A percentile compares a stretch with the other conserved stretches of the same genome.
These are phyloP conservation scores for Exophiala sp. DNA, from an alignment of 2,329 filamentous ascomycete genomes.

Conservation along the genomic window DNA sequence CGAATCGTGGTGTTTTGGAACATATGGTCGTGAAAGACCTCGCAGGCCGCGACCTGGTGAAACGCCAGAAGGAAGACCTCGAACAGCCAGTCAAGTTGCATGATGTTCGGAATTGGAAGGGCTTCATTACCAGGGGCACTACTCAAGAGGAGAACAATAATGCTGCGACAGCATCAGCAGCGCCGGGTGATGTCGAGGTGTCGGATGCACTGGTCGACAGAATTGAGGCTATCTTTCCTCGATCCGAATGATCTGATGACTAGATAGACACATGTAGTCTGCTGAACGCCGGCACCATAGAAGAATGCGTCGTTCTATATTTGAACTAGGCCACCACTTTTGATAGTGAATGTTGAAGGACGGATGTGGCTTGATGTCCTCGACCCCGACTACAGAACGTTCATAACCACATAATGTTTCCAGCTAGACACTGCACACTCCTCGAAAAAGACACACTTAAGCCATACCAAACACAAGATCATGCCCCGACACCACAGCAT, in stretches of 20 bases:
- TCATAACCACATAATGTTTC: not conserved
- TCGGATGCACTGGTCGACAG: conserved; percentile 4
- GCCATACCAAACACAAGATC: conserved; percentile 27
- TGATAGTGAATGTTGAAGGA: too few species aligned
- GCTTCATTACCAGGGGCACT: not conserved
- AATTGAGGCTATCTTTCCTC: conserved; percentile 13
- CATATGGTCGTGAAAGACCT: not conserved
- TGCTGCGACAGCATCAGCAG: not conserved
- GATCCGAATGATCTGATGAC: not conserved
- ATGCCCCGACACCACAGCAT: conserved; percentile 10
- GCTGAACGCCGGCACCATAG: too few species aligned
- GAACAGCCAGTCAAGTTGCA: conserved; percentile 3
- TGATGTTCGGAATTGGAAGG: conserved; percentile 7
- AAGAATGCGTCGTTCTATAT: too few species aligned
- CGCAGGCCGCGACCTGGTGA: not conserved
- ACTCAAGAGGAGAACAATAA: not conserved
- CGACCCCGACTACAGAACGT: not conserved
- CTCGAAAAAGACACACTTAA: not conserved
- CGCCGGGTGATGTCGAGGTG: not conserved
- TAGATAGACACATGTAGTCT: not conserved
- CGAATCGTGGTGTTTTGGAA: conserved; percentile 19
- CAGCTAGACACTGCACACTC: not conserved
- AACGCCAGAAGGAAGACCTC: not conserved
- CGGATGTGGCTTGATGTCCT: too few species aligned
- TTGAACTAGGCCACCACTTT: too few species aligned